Evolutionary conservation across 176 grass and related monocot genomes (phyloP).

Genomic region (Oropetium thomaeum): DNA sequence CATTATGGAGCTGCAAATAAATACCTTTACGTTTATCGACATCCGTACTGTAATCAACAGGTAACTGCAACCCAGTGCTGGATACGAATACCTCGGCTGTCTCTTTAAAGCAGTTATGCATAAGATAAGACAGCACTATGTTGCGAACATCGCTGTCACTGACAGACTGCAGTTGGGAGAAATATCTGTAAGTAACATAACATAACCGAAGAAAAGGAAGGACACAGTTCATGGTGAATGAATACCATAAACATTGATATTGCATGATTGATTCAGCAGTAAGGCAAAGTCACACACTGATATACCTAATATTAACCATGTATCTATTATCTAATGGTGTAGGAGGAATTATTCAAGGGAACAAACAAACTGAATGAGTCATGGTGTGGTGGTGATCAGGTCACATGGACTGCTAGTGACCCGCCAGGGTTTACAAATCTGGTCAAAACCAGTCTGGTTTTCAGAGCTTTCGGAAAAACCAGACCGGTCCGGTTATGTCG

Average conservation of each 20-base stretch:
- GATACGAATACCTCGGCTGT: conserved; percentile 83
- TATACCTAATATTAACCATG: background rate
- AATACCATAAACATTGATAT: background rate
- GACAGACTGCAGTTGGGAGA: conserved; percentile 50
- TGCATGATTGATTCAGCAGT: background rate
- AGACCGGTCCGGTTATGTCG: too few relatives aligned
- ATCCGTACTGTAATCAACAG: conserved; percentile 71
- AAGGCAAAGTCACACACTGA: background rate
- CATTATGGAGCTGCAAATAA: conserved; percentile 34
- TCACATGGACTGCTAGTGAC: background rate
- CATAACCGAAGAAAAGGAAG: conserved; percentile 2
- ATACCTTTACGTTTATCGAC: conserved; percentile 93
- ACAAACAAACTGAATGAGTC: background rate
- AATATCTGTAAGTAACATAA: conserved; percentile 14
- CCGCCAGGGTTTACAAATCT: too few relatives aligned
- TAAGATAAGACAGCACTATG: conserved; percentile 89
- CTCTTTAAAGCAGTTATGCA: conserved; percentile 98
- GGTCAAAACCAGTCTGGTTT: too few relatives aligned
- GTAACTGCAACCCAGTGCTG: conserved; percentile 62
- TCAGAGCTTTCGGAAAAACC: too few relatives aligned
- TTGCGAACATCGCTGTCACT: conserved; percentile 67
- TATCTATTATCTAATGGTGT: background rate
- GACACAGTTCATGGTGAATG: background rate
- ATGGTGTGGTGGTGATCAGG: background rate
- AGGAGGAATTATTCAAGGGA: background rate